Base-by-base conservation (phyloP, 169 alveolate genomes). In the Plasmodium vinckei region DNA sequence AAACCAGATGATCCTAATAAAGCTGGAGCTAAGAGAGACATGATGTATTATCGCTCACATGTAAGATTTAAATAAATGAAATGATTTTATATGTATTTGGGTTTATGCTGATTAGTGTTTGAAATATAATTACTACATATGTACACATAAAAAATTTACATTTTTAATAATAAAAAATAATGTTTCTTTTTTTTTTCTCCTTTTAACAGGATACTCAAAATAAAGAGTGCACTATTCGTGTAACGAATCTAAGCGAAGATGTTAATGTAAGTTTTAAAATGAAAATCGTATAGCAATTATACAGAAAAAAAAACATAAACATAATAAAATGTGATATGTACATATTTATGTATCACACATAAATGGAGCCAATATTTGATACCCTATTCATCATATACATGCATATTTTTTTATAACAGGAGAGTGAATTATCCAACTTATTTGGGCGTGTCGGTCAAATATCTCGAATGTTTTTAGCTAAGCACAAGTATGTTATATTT, bases 161-260 rank as follows among this genome's bases (percentile, higher is more conserved):
- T 33, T 33, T 33, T 33, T 33, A 33, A 33, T 4, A 33, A 33
- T 33, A 33, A 33, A 33, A 33, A 33, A 33, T 33, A 3, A 33
- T 33, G 42, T 33, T 33, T 33, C 0, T 4, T 33, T n/a, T 73
- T 87, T 70, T 71, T 72, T 56, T 53, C 44, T n/a, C 59, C 79
- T 54, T 64, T 87, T 54, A 59, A 71, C 10, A 72, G 72, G 71
- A 82, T 5, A 59, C 87, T 19, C 93, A 87, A 51, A 79, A 94
- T 75, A 97, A 96, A 64, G 98, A 96, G 64, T 93, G 96, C 87
- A 96, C 98, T 15, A 93, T 96, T 72, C 92, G 98, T 49, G 97
- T 96, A 69, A 95, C 98, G 60, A 96, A 96, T 89, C 75, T 96
- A 25, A 94, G 97, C 53, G 98, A 96, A 54, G 98, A 96, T 63